Evolutionary conservation across 495 filamentous ascomycete genomes (phyloP).

Genomic region (Xylaria bambusicola): DNA sequence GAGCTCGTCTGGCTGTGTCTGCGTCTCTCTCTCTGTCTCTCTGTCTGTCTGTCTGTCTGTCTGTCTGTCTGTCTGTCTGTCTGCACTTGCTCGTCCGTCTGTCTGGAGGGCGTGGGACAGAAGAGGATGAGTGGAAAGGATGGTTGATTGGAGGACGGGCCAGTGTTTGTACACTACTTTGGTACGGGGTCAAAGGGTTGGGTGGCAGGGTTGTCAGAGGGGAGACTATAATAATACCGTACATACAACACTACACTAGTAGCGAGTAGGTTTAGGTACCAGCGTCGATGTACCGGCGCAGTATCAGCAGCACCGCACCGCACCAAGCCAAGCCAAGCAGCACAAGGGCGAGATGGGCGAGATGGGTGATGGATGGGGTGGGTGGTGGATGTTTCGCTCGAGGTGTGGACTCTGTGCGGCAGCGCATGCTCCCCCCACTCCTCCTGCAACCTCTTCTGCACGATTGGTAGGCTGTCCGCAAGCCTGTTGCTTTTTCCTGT

Average conservation of each 20-base stretch:
- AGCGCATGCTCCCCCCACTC: not conserved
- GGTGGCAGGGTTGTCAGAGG: not conserved
- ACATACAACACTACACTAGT: not conserved
- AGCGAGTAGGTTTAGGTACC: too few relatives aligned
- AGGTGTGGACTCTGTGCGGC: not conserved
- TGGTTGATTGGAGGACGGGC: constrained; percentile 19
- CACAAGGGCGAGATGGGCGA: too few relatives aligned
- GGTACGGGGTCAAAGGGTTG: constrained; percentile 16
- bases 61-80: not conserved
- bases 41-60: too few relatives aligned
- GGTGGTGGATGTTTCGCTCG: not conserved
- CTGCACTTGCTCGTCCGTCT: not conserved
- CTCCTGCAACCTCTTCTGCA: not conserved
- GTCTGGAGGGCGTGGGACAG: constrained; percentile 9
- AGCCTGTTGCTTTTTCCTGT: not conserved
- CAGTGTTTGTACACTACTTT: not conserved
- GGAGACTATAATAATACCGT: not conserved
- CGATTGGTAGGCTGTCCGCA: not conserved
- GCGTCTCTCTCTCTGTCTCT: too few relatives aligned
- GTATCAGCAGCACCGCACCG: too few relatives aligned
- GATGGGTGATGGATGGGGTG: not conserved
- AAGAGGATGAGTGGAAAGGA: constrained; percentile 14
- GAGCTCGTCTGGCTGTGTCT: not conserved
- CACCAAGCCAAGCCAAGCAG: too few relatives aligned
- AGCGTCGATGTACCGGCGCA: too few relatives aligned